Evolutionary conservation across 1,284 basidiomycete species (phyloP), one percentile per base, ranked within the genome.

Genomic region (Cryptococcus wingfieldii): DNA sequence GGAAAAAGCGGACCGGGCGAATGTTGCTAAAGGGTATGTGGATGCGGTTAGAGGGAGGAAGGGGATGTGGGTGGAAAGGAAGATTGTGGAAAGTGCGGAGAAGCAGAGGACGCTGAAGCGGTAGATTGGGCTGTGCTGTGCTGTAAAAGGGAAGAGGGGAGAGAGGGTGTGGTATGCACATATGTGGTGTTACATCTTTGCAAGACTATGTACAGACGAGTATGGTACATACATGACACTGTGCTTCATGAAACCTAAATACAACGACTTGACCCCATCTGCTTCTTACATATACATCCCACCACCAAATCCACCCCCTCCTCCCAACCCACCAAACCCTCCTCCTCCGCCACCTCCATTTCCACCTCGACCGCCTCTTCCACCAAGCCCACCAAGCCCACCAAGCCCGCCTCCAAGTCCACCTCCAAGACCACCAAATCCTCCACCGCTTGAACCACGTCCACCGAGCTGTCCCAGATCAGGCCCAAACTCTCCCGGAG

Each of bases 1-100:
- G 47, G 91, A 95, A 72, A 96, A 97, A 75, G 88, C 94, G 2
- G 96, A 98, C 72, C 81, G 90, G 50, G 85, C 86, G 19, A 98
- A 98, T 72, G 80, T 97, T n/a, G 95, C 95, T 0, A 94, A 93
- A 73, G 84, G 80, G 18, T 98, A 98, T 66, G 89, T 98, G 86
- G 94, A 99, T 66, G 81, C 77, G 0, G 96, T 98, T 23, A 82
- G 96, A 59, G 86, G 87, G 67, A 81, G 93, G 47, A 98, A 98
- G 77, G 93, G 93, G n/a, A 83, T 97, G 83, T 94, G 92, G 74
- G 88, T 96, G 4, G 91, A 95, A 76, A 80, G 84, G 64, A 96
- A 96, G 78, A 87, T 94, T 42, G 90, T 97, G 7, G 88, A 94
- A 71, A 87, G 86, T 73, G 93, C 94, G 7, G 94, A 97, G 80